phyloP scores from a whole-genome alignment of 2,329 filamentous ascomycete species.

The Alternaria tenuissima region DNA sequence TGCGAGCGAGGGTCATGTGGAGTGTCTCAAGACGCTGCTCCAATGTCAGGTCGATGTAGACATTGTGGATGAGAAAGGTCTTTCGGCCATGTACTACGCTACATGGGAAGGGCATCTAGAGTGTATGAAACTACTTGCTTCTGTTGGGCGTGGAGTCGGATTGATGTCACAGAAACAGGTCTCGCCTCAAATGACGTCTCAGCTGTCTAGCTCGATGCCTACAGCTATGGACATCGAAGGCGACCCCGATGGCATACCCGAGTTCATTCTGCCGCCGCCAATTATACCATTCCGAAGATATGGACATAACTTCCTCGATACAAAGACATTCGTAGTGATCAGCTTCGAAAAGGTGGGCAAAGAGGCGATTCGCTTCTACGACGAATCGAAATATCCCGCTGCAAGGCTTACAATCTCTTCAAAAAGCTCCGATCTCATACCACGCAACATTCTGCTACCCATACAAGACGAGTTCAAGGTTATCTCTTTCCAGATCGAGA shows the following conservation, averaged over 20 bases:
- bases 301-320: slow-evolving; percentile 97
- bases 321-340: slow-evolving; percentile 94
- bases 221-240: slow-evolving; percentile 66
- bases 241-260: slow-evolving; percentile 88
- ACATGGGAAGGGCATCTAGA: slow-evolving; percentile 97
- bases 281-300: slow-evolving; percentile 95
- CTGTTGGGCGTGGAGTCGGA: slow-evolving; percentile 52
- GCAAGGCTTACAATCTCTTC: slow-evolving; percentile 95
- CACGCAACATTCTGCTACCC: slow-evolving; percentile 92
- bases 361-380: slow-evolving; percentile 91
- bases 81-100: slow-evolving; percentile 97
- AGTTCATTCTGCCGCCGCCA: slow-evolving; percentile 89
- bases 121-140: slow-evolving; percentile 87
- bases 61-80: slow-evolving; percentile 87
- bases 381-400: slow-evolving; percentile 94
- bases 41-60: slow-evolving; percentile 79
- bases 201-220: slow-evolving; percentile 49
- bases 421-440: slow-evolving; percentile 93
- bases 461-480: slow-evolving; percentile 95
- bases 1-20: slow-evolving; percentile 92
- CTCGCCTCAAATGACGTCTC: slow-evolving; percentile 54
- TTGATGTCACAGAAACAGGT: slow-evolving; percentile 45
- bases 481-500: slow-evolving; percentile 96
- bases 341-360: slow-evolving; percentile 79
- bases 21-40: slow-evolving; percentile 82